These are phyloP conservation scores for Catharanthus roseus DNA, from an alignment of 257 asterid genomes.

Conservation along the genomic window DNA sequence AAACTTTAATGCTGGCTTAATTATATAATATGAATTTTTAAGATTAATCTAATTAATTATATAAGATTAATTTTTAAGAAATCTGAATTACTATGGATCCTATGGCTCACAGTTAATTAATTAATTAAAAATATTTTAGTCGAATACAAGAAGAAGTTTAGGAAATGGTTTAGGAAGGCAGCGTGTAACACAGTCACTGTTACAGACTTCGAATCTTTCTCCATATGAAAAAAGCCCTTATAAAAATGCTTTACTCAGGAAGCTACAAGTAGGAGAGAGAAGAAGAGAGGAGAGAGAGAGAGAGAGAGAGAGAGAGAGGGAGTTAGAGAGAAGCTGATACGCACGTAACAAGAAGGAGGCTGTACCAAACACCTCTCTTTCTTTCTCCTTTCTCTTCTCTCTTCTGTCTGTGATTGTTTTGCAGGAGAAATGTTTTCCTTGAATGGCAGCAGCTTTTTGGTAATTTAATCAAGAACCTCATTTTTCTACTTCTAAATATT, in stretches of 20 bases:
- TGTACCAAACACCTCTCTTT: background rate
- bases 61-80: no score
- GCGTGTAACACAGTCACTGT: no score
- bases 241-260: background rate
- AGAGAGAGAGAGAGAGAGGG: slow-evolving; percentile 11
- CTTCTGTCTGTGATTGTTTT: background rate
- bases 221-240: no score
- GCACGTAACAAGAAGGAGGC: background rate
- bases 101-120: no score
- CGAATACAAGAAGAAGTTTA: no score
- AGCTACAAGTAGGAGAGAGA: slow-evolving; percentile 27
- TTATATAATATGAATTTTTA: no score
- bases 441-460: slow-evolving; percentile 57
- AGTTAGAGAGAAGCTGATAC: slow-evolving; percentile 1
- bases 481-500: background rate
- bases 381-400: slow-evolving; percentile 3
- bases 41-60: no score
- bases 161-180: no score
- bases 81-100: no score
- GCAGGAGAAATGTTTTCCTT: slow-evolving; percentile 84
- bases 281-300: slow-evolving; percentile 14
- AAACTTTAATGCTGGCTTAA: no score
- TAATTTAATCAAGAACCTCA: slow-evolving; percentile 20
- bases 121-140: no score
- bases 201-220: no score